A percentile compares a stretch with the other conserved stretches of the same genome.
These are phyloP conservation scores for Rhododendron henanense DNA, from an alignment of 148 eudicot species.

Conservation along the genomic window DNA sequence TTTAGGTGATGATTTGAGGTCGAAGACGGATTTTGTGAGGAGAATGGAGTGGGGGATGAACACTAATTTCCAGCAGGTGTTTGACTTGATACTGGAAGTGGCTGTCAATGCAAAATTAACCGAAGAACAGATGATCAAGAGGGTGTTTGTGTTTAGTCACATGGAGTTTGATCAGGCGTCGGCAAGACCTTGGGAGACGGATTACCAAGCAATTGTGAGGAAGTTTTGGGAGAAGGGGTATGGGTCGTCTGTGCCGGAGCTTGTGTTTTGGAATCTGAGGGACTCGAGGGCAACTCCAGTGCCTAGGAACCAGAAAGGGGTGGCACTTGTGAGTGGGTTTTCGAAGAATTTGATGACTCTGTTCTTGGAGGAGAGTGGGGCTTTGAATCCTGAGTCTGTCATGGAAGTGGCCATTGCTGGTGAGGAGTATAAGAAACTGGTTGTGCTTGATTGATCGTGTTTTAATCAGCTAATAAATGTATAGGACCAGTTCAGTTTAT, in stretches of 20 bases:
- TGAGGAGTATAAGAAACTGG: constrained; percentile 24
- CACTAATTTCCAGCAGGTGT: constrained; percentile 38
- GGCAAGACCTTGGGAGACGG: constrained; percentile 26
- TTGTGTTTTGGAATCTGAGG: constrained; percentile 35
- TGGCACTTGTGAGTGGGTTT: constrained; percentile 35
- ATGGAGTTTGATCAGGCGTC: constrained; percentile 46
- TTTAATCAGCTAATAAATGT: neutral
- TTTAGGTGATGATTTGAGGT: constrained; percentile 12
- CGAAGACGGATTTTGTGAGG: constrained; percentile 24
- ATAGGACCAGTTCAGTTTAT: neutral
- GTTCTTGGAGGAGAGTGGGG: constrained; percentile 23
- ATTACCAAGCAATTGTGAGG: constrained; percentile 25
- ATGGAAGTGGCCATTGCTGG: constrained; percentile 28
- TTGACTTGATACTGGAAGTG: constrained; percentile 34
- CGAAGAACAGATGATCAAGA: constrained; percentile 41
- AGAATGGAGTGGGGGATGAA: constrained; percentile 26
- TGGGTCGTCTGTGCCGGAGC: constrained; percentile 20
- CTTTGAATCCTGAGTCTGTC: constrained; percentile 16
- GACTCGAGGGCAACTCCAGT: constrained; percentile 26
- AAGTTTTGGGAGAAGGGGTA: constrained; percentile 21
- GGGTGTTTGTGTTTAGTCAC: constrained; percentile 46
- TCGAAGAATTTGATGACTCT: constrained; percentile 30
- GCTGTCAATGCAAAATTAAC: constrained; percentile 23
- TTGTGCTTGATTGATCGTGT: constrained; percentile 24
- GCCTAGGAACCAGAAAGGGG: constrained; percentile 14